Base-by-base conservation (phyloP, 1,284 basidiomycete genomes). In the Fomes fomentarius region DNA sequence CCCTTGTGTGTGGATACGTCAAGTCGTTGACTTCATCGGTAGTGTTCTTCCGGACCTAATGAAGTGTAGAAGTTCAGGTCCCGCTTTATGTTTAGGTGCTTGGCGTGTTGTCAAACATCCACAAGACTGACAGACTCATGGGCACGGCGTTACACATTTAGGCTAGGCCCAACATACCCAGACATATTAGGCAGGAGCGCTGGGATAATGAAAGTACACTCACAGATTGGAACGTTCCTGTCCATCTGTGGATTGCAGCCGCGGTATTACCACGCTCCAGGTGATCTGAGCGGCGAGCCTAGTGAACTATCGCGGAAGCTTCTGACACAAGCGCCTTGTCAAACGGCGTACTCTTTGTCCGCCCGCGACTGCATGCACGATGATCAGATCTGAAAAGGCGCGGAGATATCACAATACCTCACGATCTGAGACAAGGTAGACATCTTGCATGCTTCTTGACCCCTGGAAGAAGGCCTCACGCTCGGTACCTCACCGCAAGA, bases 281-380 rank as follows among this genome's bases (percentile, higher is more conserved):
- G n/a, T 25, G 38, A 60, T 48, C 46, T 47, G 39, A 21, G n/a
- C n/a, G n/a, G n/a, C n/a, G 28, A 30, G 28, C 7, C 38, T 45
- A 25, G 28, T 34, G 45, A 56, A 56, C 48, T 48, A 52, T 60
- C 58, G 58, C 58, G 58, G 58, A 57, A 50, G 54, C 44, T 39
- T 48, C 52, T 40, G 50, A 41, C 10, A 19, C n/a, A 28, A 26
- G 37, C 24, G 21, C 28, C 30, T 41, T 9, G 43, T 1, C 43
- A 19, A 24, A 37, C 34, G 21, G 33, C n/a, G 9, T 35, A n/a
- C 19, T 3, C 11, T 25, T 45, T 39, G 28, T 28, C 37, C 50
- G 28, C 22, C 37, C 50, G 50, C 43, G 22, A 52, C 9, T 44
- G 25, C 31, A 34, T 45, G 33, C 21, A 37, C 38, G 49, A 39